phyloP scores from a whole-genome alignment of 352 stramenopile genomes.

The Globisporangium spinosum region DNA sequence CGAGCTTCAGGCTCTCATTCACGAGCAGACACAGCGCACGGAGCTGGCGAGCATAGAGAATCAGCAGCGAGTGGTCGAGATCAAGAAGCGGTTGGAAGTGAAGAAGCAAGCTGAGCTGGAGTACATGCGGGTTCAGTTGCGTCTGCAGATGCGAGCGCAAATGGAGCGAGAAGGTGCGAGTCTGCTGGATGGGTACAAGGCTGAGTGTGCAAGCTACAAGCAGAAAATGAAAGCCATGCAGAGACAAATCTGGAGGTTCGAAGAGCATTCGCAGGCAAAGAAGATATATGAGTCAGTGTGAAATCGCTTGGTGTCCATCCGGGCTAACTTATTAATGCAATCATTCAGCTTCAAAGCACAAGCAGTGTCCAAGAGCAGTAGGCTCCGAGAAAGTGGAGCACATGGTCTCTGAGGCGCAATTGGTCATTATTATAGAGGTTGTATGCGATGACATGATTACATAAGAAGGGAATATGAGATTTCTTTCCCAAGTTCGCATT shows the following conservation, averaged over 20 bases:
- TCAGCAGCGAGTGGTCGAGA: conserved; percentile 21
- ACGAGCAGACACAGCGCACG: conserved; percentile 21
- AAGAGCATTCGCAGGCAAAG: neutral
- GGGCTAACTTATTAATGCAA: neutral
- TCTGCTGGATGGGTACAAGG: neutral
- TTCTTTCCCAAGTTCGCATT: neutral
- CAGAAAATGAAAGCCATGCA: conserved; percentile 1
- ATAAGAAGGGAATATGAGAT: neutral
- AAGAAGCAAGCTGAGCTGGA: conserved; percentile 37
- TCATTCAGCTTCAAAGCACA: neutral
- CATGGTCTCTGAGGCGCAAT: neutral
- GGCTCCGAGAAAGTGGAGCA: no score
- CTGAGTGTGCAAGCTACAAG: neutral
- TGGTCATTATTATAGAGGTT: neutral
- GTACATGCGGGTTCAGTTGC: conserved; percentile 34
- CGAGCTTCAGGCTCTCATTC: conserved; percentile 21
- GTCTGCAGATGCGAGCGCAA: conserved; percentile 33
- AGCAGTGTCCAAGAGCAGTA: neutral
- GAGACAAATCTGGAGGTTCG: neutral
- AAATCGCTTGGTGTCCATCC: neutral
- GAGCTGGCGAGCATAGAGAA: conserved; percentile 27
- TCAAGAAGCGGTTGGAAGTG: conserved; percentile 26
- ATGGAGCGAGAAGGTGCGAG: conserved; percentile 17
- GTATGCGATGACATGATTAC: neutral
- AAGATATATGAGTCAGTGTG: neutral